A percentile compares a stretch with the other conserved stretches of the same genome.
These are phyloP conservation scores for Alternaria triticimaculans DNA, from an alignment of 2,329 filamentous ascomycete species.

Conservation along the genomic window DNA sequence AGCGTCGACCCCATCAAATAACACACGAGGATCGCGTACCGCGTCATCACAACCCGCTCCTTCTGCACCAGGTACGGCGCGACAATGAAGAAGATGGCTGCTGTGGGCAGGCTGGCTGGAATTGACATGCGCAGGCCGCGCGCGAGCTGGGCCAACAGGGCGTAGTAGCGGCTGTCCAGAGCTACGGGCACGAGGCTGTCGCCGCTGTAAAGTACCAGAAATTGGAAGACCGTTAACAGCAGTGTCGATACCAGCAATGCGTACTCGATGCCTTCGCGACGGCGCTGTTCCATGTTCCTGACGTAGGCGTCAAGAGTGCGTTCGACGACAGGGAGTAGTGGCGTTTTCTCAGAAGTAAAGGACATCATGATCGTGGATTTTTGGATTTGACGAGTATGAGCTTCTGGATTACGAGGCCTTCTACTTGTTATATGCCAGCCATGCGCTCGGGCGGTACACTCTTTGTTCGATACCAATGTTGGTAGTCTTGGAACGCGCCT, in stretches of 20 bases:
- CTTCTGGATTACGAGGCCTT: background rate
- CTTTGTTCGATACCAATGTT: conserved; percentile 2
- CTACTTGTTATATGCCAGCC: conserved; percentile 1
- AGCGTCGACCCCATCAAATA: conserved; percentile 30
- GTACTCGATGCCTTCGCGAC: conserved; percentile 8
- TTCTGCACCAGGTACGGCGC: conserved; percentile 24
- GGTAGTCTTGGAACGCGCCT: conserved; percentile 8
- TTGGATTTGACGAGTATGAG: background rate
- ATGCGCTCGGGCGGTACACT: background rate
- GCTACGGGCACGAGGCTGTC: conserved; percentile 5
- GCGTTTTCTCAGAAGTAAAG: conserved; percentile 9
- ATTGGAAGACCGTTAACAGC: conserved; percentile 19
- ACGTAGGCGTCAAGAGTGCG: background rate
- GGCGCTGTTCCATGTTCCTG: background rate
- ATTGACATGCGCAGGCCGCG: conserved; percentile 27
- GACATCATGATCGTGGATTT: background rate
- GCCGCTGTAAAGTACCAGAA: conserved; percentile 24
- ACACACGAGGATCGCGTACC: conserved; percentile 30
- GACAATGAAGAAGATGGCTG: conserved; percentile 27
- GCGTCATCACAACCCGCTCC: conserved; percentile 21
- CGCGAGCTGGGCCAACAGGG: conserved; percentile 21
- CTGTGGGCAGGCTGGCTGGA: conserved; percentile 27
- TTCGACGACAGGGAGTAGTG: conserved; percentile 7
- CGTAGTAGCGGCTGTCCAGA: conserved; percentile 2
- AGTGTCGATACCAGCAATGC: conserved; percentile 9